Percentiles rank a stretch among this genome's conserved stretches.
phyloP scores from a whole-genome alignment of 768 basidiomycete genomes.

The Lentinula sp. region DNA sequence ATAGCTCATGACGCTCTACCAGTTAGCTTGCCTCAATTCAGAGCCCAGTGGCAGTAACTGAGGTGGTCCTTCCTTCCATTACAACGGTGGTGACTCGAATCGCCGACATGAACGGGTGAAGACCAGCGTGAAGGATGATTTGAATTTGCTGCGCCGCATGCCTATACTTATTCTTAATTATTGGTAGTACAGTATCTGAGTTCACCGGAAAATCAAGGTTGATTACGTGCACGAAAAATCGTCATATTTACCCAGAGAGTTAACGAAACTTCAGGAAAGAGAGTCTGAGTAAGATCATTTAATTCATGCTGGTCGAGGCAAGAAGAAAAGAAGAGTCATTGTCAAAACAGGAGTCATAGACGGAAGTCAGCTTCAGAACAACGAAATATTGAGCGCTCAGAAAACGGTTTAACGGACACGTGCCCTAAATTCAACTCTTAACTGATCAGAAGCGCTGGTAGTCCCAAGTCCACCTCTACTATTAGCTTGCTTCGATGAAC shows the following conservation, averaged over 20 bases:
- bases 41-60: background rate
- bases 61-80: background rate
- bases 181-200: too few species aligned
- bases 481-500: conserved; percentile 17
- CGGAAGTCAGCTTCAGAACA: too few species aligned
- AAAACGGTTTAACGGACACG: background rate
- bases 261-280: too few species aligned
- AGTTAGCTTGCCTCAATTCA: background rate
- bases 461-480: too few species aligned
- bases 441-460: background rate
- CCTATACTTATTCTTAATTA: too few species aligned
- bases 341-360: too few species aligned
- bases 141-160: background rate
- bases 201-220: too few species aligned
- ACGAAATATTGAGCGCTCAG: background rate
- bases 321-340: too few species aligned
- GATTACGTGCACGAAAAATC: too few species aligned
- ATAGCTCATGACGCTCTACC: background rate
- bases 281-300: too few species aligned
- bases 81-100: background rate
- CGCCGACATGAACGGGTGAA: background rate
- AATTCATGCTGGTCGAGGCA: too few species aligned
- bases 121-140: background rate
- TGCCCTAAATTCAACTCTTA: background rate
- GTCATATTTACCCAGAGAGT: too few species aligned